Base-by-base conservation (phyloP, 116 monocot genomes). In the Dioscorea cayenensis region DNA sequence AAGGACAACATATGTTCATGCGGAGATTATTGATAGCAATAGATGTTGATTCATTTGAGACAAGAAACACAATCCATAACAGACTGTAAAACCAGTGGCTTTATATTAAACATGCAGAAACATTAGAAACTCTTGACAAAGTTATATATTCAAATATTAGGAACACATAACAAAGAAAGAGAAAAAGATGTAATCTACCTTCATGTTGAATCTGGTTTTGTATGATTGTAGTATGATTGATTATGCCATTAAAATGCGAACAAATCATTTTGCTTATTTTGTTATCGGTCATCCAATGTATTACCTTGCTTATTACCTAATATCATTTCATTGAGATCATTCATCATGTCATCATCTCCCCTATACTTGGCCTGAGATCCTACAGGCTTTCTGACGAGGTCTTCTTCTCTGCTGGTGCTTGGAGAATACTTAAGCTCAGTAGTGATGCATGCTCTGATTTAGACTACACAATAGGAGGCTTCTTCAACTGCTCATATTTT, bases 291-390 rank as follows among this genome's bases (percentile, higher is more conserved):
- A 6, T 63, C 72, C 0, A 68, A 68, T 20, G 64, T 36, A 50
- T 64, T 64, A 13, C 71, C 84, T 29, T 71, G 79, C 69, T 87
- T 81, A 65, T 87, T 87, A 2, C 92, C 92, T 50, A 96, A 96
- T 58, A 95, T 92, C 95, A 95, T 95, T 72, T 95, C 95, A 65
- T 95, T 92, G 20, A 95, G 87, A 67, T 95, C 95, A 49, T 87
- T 70, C 66, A 96, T 77, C 58, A 96, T 81, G 52, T 88, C 92
- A 37, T 95, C 91, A 3, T 91, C 92, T 75, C 73, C 86, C 25
- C 77, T 75, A 2, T 80, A 63, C 23, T 78, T 77, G n/a, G 71
- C 72, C 37, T 82, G 71, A n/a, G 84, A 80, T 51, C 67, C 81
- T 49, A 75, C 71, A 5, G 87, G 87, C 37, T 86, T 90, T 76